Evolutionary conservation across 2,329 filamentous ascomycete genomes (phyloP).

Genomic region (Calonectria fujianensis): DNA sequence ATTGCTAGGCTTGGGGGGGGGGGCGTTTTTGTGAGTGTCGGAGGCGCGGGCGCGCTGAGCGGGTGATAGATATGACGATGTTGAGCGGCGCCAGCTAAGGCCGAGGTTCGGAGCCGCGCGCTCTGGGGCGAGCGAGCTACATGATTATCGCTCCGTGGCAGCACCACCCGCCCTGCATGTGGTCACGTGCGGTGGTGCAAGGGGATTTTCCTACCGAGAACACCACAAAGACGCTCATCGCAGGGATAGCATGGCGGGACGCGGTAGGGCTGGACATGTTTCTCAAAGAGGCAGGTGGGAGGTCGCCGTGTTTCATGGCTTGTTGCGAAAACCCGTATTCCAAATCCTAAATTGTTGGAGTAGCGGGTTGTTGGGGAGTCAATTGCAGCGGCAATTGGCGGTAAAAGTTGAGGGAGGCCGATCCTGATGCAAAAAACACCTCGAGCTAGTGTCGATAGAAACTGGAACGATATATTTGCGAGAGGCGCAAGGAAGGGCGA

Average conservation of each 20-base stretch:
- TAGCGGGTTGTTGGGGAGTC: background rate
- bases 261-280: slow-evolving; percentile 7
- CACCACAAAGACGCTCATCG: slow-evolving; percentile 15
- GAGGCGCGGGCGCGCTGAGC: background rate
- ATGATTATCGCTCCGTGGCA: background rate
- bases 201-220: background rate
- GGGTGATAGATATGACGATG: slow-evolving; percentile 4
- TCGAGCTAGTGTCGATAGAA: background rate
- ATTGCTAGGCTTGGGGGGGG: background rate
- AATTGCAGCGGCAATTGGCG: background rate
- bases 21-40: background rate
- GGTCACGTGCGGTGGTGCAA: slow-evolving; percentile 17
- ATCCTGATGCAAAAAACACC: background rate
- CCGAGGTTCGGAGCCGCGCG: slow-evolving; percentile 18
- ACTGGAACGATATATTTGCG: background rate
- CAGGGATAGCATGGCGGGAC: slow-evolving; percentile 3
- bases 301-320: background rate
- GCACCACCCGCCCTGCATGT: slow-evolving; percentile 1
- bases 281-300: slow-evolving; percentile 20
- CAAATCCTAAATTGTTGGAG: slow-evolving; percentile 2
- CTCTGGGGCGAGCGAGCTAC: background rate
- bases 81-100: background rate
- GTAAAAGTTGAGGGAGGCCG: background rate
- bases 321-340: background rate
- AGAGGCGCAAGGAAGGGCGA: background rate